These are phyloP conservation scores for Ceratobasidium sp. DNA, from an alignment of 1,284 basidiomycete genomes.

Conservation along the genomic window DNA sequence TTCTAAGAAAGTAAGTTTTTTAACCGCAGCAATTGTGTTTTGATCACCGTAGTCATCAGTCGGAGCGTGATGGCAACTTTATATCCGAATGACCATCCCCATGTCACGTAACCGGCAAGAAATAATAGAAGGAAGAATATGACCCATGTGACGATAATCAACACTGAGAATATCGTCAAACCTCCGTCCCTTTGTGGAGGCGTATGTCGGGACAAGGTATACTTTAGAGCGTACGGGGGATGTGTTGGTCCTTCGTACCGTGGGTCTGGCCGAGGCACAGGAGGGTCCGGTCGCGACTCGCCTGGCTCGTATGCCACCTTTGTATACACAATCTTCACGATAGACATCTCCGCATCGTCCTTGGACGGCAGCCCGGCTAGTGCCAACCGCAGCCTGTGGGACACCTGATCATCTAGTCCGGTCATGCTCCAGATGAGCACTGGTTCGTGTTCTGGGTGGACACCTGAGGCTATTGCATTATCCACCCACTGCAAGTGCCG, in stretches of 20 bases:
- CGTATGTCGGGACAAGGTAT: background rate
- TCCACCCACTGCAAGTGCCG: background rate
- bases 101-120: too few relatives aligned
- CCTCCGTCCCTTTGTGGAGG: too few relatives aligned
- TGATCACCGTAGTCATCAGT: too few relatives aligned
- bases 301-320: constrained; percentile 1
- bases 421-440: constrained; percentile 22
- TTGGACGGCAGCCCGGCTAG: background rate
- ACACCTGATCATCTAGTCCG: constrained; percentile 1
- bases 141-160: too few relatives aligned
- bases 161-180: too few relatives aligned
- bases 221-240: background rate
- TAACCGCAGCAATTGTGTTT: too few relatives aligned
- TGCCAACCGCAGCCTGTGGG: constrained; percentile 1
- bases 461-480: background rate
- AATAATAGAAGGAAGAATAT: too few relatives aligned
- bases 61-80: too few relatives aligned
- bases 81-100: too few relatives aligned
- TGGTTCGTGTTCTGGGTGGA: constrained; percentile 4
- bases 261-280: background rate
- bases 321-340: constrained; percentile 10
- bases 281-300: constrained; percentile 5
- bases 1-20: too few relatives aligned
- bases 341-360: constrained; percentile 11
- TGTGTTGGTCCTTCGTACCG: background rate